These are phyloP conservation scores for Gossypium rotundifolium DNA, from an alignment of 345 rosid species.

Conservation along the genomic window DNA sequence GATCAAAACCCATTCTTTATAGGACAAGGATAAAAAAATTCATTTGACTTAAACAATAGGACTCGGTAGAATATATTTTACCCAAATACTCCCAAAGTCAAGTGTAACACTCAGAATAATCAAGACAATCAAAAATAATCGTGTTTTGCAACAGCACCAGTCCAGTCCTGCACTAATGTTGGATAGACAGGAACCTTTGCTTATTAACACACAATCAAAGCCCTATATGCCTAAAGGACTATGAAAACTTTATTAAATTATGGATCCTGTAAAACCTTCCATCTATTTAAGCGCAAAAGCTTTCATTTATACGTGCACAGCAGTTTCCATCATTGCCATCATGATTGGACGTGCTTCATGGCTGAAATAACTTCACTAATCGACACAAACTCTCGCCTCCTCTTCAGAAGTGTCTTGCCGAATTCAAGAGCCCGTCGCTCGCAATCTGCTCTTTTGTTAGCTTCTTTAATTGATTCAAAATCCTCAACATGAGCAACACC, in stretches of 20 bases:
- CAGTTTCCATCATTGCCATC: not conserved
- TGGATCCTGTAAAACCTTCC: not conserved
- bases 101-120: not conserved
- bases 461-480: slow-evolving; percentile 75
- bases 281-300: not conserved
- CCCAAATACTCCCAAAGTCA: not conserved
- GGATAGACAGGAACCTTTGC: not conserved
- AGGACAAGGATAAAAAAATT: no score
- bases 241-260: not conserved
- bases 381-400: slow-evolving; percentile 60
- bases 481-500: slow-evolving; percentile 98
- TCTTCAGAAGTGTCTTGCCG: slow-evolving; percentile 66
- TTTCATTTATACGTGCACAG: no score
- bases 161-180: not conserved
- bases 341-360: slow-evolving; percentile 24
- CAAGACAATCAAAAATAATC: not conserved
- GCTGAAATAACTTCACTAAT: slow-evolving; percentile 64
- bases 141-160: not conserved
- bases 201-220: not conserved
- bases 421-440: slow-evolving; percentile 68
- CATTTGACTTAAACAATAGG: no score
- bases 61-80: no score
- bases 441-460: slow-evolving; percentile 52
- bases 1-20: no score
- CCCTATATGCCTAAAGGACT: no score